A percentile compares a stretch with the other conserved stretches of the same genome.
Evolutionary conservation across 164 flowering plant genomes (phyloP).

Genomic region (Macadamia tetraphylla): DNA sequence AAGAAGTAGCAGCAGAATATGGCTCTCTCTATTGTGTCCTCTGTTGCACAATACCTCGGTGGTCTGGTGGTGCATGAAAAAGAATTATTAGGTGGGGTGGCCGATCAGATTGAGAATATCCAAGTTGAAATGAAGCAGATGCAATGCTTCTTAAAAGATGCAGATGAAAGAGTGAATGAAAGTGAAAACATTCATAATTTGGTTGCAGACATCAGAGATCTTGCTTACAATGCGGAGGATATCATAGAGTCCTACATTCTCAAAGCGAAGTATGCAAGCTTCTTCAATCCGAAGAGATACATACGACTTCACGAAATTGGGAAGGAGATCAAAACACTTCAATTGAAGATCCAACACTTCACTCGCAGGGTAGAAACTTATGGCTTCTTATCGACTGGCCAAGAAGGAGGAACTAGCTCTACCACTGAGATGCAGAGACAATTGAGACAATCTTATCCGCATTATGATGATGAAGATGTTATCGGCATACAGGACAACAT

Average conservation of each 20-base stretch:
- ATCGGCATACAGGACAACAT: too few species aligned
- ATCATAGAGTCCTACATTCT: too few species aligned
- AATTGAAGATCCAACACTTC: background rate
- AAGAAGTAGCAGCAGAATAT: too few species aligned
- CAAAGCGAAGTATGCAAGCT: too few species aligned
- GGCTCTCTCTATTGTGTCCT: too few species aligned
- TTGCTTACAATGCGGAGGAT: background rate
- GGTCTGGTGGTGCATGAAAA: too few species aligned
- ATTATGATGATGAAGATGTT: too few species aligned
- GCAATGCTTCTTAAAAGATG: constrained; percentile 2
- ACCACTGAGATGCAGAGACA: background rate
- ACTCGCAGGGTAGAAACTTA: background rate
- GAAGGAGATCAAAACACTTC: background rate
- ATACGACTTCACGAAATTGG: background rate
- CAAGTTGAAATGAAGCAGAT: background rate
- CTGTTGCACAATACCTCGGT: too few species aligned
- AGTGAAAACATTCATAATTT: background rate
- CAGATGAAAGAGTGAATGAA: background rate
- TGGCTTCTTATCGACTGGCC: background rate
- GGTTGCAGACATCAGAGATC: background rate
- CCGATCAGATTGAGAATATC: too few species aligned
- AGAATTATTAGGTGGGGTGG: too few species aligned
- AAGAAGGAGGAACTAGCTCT: background rate
- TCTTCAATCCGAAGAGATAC: background rate
- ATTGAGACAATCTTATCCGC: background rate